Evolutionary conservation across 2,329 filamentous ascomycete species (phyloP), one percentile per base, ranked within the genome.

Genomic region (Scopulariopsis brevicaulis): DNA sequence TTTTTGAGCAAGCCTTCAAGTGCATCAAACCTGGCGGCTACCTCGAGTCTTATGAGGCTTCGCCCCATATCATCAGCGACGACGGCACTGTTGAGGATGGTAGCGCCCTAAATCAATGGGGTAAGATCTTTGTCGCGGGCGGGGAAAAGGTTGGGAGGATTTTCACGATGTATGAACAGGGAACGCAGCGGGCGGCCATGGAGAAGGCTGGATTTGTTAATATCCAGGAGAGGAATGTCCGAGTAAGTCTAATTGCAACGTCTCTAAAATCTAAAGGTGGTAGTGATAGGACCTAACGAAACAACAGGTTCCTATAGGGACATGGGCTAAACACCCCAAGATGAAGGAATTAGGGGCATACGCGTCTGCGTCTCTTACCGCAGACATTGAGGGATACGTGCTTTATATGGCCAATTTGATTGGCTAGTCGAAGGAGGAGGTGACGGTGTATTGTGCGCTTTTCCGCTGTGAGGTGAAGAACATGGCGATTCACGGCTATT

Each of bases 1-100:
- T 84, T 5, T 75, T 83, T 58, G 69, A 78, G 54, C 76, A 76
- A 58, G 65, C 76, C 6, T 78, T 69, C n/a, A n/a, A n/a, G n/a
- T 64, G 71, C 70, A 58, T 74, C 81, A 77, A 77, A 62, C 62
- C 68, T 73, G 81, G 80, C 18, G 81, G 74, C 10, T 66, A 61
- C 59, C 46, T 66, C 24, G 64, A 66, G n/a, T 67, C 67, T 6
- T 80, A 71, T 64, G 74, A 74, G 60, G 74, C 14, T 53, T 64
- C 35, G 62, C 59, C 60, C 15, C 56, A 59, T n/a, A 62, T 65
- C 15, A 37, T 62, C 35, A 63, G 60, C 32, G 65, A 66, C 55
- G 65, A 66, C 37, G 58, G 53, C 50, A 64, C 64, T 11, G 59
- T 66, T 5, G 55, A 58, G 10, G 59, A 61, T 25, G 59, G 63